These are phyloP conservation scores for Solanum infundibuliforme DNA, from an alignment of 257 asterid species.

Conservation along the genomic window DNA sequence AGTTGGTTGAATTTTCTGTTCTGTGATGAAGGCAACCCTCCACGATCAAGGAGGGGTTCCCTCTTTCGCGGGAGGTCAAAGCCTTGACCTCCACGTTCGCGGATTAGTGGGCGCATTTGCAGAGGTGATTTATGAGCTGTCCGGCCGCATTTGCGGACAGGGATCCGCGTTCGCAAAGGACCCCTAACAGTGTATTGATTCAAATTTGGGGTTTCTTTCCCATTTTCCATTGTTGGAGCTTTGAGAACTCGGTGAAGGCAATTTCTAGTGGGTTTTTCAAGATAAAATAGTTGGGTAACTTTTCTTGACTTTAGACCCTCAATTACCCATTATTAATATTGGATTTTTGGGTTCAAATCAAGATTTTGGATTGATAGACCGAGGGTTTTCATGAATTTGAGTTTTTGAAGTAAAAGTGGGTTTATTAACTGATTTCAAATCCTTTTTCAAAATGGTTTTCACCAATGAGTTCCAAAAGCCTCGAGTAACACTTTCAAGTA, in stretches of 20 bases:
- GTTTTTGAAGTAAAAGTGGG: no score
- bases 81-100: not conserved
- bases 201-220: not conserved
- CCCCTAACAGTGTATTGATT: not conserved
- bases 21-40: not conserved
- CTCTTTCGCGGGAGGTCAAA: not conserved
- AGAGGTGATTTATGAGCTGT: not conserved
- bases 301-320: no score
- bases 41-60: not conserved
- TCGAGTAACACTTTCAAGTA: no score
- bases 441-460: no score
- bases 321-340: no score
- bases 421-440: no score
- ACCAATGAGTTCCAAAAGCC: no score
- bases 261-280: no score
- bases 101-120: not conserved
- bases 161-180: not conserved
- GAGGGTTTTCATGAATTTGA: no score
- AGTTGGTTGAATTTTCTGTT: not conserved
- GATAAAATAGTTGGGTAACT: not conserved
- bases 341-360: no score
- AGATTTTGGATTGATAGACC: no score
- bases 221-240: not conserved
- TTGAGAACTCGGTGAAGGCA: not conserved
- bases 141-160: not conserved